These are phyloP conservation scores for Aurinia saxatilis DNA, from an alignment of 345 rosid genomes.

Conservation along the genomic window DNA sequence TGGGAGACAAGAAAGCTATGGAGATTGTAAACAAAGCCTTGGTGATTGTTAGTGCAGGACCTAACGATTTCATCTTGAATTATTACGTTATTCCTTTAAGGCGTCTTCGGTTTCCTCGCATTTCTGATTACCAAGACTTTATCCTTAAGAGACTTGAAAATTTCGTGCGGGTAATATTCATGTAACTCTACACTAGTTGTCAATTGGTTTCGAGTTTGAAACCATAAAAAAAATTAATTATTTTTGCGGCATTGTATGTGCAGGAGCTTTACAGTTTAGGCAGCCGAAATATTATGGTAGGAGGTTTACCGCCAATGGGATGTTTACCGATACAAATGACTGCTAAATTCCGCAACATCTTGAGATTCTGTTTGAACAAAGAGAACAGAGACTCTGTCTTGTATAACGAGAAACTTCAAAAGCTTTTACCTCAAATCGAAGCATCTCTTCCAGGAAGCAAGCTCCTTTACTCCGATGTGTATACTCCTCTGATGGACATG, in stretches of 20 bases:
- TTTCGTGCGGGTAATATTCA: conserved; percentile 27
- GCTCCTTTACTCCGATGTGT: conserved; percentile 32
- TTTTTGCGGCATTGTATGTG: not conserved
- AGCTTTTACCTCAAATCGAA: conserved; percentile 25
- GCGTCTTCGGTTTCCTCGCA: conserved; percentile 19
- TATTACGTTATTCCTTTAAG: conserved; percentile 39
- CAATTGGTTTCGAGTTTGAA: too few relatives aligned
- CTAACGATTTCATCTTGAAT: conserved; percentile 48
- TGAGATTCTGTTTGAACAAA: conserved; percentile 32
- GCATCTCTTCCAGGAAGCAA: conserved; percentile 36
- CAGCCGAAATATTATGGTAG: conserved; percentile 31
- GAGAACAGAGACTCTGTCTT: conserved; percentile 38
- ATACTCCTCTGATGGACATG: conserved; percentile 36
- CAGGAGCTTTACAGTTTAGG: conserved; percentile 47
- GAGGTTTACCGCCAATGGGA: conserved; percentile 56
- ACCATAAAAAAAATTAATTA: too few relatives aligned
- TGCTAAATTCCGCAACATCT: not conserved
- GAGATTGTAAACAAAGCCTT: conserved; percentile 36
- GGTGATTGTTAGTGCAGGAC: conserved; percentile 45
- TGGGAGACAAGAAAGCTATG: conserved; percentile 39
- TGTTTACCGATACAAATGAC: conserved; percentile 55
- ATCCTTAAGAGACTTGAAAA: conserved; percentile 19
- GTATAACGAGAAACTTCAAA: conserved; percentile 42
- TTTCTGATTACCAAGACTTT: conserved; percentile 41
- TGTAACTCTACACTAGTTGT: too few relatives aligned